phyloP scores from a whole-genome alignment of 2,329 filamentous ascomycete species.

The Sarocladiaceae sp. region DNA sequence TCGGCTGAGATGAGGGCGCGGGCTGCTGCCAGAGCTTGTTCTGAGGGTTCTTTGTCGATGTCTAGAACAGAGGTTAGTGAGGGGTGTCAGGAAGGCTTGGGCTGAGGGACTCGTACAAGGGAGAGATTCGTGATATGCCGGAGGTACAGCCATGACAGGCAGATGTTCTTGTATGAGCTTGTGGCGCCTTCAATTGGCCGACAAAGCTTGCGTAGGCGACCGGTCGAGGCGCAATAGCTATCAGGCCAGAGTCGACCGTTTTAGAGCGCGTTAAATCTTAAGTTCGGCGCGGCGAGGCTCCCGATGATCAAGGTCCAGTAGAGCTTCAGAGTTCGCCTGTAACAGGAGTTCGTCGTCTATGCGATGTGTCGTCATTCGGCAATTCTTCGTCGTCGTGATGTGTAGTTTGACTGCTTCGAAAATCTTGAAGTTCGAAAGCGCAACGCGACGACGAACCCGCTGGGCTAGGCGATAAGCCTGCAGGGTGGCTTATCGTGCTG shows the following conservation, averaged over 20 bases:
- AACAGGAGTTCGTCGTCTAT: background rate
- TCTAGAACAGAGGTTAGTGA: conserved; percentile 48
- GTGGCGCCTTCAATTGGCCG: too few relatives aligned
- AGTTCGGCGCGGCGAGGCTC: too few relatives aligned
- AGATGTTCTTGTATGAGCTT: conserved; percentile 3
- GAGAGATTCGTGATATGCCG: conserved; percentile 67
- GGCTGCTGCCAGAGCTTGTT: conserved; percentile 59
- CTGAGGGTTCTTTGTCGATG: conserved; percentile 71
- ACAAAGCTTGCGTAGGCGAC: background rate
- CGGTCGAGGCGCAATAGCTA: too few relatives aligned
- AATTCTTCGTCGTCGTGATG: background rate
- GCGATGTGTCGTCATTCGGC: background rate
- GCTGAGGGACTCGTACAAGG: conserved; percentile 56
- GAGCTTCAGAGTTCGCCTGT: too few relatives aligned
- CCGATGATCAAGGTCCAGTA: too few relatives aligned
- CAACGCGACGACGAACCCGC: too few relatives aligned
- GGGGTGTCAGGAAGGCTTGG: conserved; percentile 12
- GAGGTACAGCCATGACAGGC: conserved; percentile 22
- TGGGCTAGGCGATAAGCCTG: background rate
- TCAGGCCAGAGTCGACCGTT: too few relatives aligned
- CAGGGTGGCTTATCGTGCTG: background rate
- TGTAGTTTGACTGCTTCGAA: background rate
- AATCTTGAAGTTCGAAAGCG: background rate
- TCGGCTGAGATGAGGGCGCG: conserved; percentile 67
- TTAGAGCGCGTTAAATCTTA: too few relatives aligned